These are phyloP conservation scores for Lachancea fermentati DNA, from an alignment of 805 yeast genomes.

Conservation along the genomic window DNA sequence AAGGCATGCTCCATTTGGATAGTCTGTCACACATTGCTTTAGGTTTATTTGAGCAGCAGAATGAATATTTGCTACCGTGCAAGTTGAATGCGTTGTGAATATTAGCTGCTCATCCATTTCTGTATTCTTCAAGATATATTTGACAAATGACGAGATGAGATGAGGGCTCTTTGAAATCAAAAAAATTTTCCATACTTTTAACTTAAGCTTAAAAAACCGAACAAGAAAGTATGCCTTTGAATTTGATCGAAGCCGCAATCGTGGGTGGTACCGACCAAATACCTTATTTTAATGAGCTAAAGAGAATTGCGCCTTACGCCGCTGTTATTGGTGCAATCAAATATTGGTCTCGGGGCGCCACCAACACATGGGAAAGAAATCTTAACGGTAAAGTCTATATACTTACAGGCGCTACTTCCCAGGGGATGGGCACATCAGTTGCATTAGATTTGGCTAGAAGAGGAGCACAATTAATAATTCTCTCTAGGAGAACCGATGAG, in stretches of 20 bases:
- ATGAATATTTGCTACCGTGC: constrained; percentile 25
- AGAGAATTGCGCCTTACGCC: constrained; percentile 51
- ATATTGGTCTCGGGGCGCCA: constrained; percentile 70
- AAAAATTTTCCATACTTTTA: constrained; percentile 1
- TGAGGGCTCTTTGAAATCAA: not conserved
- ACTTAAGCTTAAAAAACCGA: not conserved
- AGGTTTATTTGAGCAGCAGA: constrained; percentile 28
- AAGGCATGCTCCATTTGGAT: constrained; percentile 44
- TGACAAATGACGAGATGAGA: constrained; percentile 19
- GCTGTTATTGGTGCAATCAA: constrained; percentile 47
- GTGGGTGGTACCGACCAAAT: constrained; percentile 68
- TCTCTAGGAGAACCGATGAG: constrained; percentile 59
- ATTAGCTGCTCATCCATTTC: constrained; percentile 29
- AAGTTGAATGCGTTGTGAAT: constrained; percentile 28
- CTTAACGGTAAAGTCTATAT: constrained; percentile 83
- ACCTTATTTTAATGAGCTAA: constrained; percentile 67
- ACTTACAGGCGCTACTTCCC: constrained; percentile 87
- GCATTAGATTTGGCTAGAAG: constrained; percentile 65
- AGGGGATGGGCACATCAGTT: constrained; percentile 75
- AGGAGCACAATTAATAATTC: constrained; percentile 83
- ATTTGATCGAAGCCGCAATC: constrained; percentile 63
- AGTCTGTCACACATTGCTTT: constrained; percentile 39
- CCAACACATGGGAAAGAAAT: constrained; percentile 89
- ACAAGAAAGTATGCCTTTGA: constrained; percentile 63
- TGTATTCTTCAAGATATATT: not conserved